Evolutionary conservation across 306 rosid genomes (phyloP).

Genomic region (Alnus glutinosa): DNA sequence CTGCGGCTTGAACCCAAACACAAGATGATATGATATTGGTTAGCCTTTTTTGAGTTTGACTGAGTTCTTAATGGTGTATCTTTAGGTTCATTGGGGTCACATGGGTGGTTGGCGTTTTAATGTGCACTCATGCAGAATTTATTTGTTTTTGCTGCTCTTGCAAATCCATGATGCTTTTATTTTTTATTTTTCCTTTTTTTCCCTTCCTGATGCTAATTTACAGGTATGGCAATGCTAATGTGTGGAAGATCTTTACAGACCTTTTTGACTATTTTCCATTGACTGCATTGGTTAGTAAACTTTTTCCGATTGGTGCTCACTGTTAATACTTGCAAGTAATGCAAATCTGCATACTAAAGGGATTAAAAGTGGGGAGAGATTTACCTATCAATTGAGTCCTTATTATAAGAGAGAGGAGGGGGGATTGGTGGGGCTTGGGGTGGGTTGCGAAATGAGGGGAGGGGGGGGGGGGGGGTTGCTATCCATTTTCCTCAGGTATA

Average conservation of each 20-base stretch:
- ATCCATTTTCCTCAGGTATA: neutral
- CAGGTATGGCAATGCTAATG: slow-evolving; percentile 98
- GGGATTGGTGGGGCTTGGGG: neutral
- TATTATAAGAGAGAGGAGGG: neutral
- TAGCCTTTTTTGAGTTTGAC: neutral
- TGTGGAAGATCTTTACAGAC: slow-evolving; percentile 98
- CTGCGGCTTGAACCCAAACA: too few species aligned
- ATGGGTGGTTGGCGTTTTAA: slow-evolving; percentile 17
- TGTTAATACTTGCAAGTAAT: slow-evolving; percentile 8
- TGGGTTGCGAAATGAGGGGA: neutral
- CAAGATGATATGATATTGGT: neutral
- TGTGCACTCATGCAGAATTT: slow-evolving; percentile 13
- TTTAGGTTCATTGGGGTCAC: neutral
- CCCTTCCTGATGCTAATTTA: slow-evolving; percentile 9
- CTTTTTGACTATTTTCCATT: slow-evolving; percentile 96
- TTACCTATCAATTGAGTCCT: neutral
- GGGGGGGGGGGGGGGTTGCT: too few species aligned
- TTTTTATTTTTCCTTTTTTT: slow-evolving; percentile 2
- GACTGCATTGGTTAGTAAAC: slow-evolving; percentile 93
- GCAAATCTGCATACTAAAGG: neutral
- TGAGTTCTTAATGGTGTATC: neutral
- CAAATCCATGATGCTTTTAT: slow-evolving; percentile 21
- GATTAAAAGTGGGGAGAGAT: slow-evolving; percentile 4
- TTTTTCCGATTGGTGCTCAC: slow-evolving; percentile 1
- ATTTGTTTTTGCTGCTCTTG: slow-evolving; percentile 6